Evolutionary conservation across 73 alveolate genomes (phyloP).

Genomic region (Paramecium caudatum): DNA sequence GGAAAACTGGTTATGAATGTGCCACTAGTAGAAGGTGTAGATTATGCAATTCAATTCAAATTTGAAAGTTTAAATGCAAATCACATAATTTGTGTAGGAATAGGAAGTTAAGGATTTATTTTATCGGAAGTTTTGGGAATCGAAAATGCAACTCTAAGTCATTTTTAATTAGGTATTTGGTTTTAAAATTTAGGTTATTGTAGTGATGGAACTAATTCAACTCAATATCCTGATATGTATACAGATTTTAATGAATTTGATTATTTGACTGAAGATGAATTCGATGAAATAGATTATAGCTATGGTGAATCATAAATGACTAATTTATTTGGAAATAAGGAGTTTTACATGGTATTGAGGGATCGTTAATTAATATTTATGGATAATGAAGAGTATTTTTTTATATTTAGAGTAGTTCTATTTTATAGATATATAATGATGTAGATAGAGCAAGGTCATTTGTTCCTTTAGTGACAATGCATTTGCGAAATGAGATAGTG

Average conservation of each 20-base stretch:
- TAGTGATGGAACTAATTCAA: conserved; percentile 61
- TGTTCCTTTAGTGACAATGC: conserved; percentile 63
- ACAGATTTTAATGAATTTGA: conserved; percentile 63
- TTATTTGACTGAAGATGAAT: conserved; percentile 49
- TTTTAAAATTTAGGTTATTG: too few relatives aligned
- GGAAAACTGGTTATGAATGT: conserved; percentile 49
- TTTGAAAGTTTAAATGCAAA: conserved; percentile 53
- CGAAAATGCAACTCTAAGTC: conserved; percentile 13
- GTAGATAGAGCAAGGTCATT: conserved; percentile 39
- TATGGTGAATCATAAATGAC: conserved; percentile 51
- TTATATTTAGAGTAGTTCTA: conserved; percentile 30
- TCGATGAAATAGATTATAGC: conserved; percentile 63
- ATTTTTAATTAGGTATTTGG: conserved; percentile 52
- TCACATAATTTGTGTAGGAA: conserved; percentile 58
- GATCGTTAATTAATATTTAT: conserved; percentile 42
- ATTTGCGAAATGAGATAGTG: conserved; percentile 33
- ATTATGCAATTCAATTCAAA: conserved; percentile 16
- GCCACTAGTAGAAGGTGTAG: conserved; percentile 49
- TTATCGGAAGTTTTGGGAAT: conserved; percentile 52
- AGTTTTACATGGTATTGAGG: conserved; percentile 53
- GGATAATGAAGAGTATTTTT: conserved; percentile 41
- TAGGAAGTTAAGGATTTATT: conserved; percentile 64
- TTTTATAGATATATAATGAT: conserved; percentile 3
- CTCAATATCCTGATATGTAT: conserved; percentile 62
- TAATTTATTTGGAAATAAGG: neutral